Percentiles rank a stretch among this genome's conserved stretches.
Evolutionary conservation across 2,329 filamentous ascomycete species (phyloP).

Genomic region (Chaetomium olivaceum): DNA sequence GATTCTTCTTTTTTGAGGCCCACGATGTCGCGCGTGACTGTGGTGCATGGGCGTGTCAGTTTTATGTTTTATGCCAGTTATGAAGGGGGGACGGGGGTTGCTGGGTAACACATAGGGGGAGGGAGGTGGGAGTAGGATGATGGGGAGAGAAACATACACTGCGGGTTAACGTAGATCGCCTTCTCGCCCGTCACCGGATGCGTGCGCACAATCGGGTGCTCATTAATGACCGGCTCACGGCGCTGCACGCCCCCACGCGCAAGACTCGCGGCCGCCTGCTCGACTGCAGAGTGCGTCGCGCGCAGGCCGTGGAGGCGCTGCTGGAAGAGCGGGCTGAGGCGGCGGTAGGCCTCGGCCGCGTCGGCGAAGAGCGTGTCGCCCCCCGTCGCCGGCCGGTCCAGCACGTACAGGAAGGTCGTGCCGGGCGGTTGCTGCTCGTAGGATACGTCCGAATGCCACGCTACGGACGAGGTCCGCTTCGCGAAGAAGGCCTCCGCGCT

Average conservation of each 20-base stretch:
- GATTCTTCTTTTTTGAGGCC: slow-evolving; percentile 86
- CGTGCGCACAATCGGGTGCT: slow-evolving; percentile 77
- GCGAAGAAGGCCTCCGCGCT: slow-evolving; percentile 60
- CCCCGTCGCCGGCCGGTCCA: slow-evolving; percentile 78
- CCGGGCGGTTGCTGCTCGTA: slow-evolving; percentile 88
- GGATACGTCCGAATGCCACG: slow-evolving; percentile 87
- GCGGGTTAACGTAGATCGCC: slow-evolving; percentile 77
- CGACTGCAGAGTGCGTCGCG: slow-evolving; percentile 77
- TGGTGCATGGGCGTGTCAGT: slow-evolving; percentile 1
- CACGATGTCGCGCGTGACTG: slow-evolving; percentile 77
- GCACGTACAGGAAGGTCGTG: slow-evolving; percentile 83
- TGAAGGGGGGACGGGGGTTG: neutral
- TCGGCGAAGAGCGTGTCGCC: slow-evolving; percentile 86
- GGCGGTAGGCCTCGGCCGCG: slow-evolving; percentile 75
- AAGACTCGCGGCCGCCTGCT: slow-evolving; percentile 74
- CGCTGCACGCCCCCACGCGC: slow-evolving; percentile 69
- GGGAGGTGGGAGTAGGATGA: neutral
- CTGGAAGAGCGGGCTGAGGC: slow-evolving; percentile 76
- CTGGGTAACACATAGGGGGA: neutral
- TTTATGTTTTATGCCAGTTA: too few species aligned
- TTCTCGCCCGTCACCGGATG: slow-evolving; percentile 84
- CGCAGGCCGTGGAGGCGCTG: slow-evolving; percentile 77
- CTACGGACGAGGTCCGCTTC: slow-evolving; percentile 74
- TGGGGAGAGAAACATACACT: slow-evolving; percentile 59
- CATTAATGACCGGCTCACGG: slow-evolving; percentile 71